Evolutionary conservation across 441 rosid species (phyloP).

Genomic region (Erodium moschatum): DNA sequence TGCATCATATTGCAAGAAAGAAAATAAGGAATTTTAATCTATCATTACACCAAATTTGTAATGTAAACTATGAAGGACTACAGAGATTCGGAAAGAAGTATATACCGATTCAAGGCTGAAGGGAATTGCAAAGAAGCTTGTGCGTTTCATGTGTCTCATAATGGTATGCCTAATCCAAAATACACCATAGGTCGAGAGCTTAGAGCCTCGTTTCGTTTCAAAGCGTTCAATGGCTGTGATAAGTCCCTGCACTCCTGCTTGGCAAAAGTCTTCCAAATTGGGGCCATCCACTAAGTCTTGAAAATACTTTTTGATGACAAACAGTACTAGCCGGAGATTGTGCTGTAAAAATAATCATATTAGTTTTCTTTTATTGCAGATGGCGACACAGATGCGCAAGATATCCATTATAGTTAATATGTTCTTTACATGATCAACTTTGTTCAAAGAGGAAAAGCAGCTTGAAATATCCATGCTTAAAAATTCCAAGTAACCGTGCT

Average conservation of each 20-base stretch:
- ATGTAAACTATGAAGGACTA: background rate
- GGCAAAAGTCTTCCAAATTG: conserved; percentile 83
- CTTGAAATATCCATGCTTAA: background rate
- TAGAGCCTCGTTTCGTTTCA: conserved; percentile 55
- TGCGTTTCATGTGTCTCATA: conserved; percentile 66
- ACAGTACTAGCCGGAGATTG: conserved; percentile 82
- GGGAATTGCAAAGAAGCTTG: conserved; percentile 71
- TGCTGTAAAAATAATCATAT: conserved; percentile 45
- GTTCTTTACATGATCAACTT: background rate
- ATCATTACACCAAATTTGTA: background rate
- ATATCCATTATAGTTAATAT: background rate
- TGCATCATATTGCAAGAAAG: no score
- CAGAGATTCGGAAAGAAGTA: conserved; percentile 10
- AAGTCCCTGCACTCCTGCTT: conserved; percentile 85
- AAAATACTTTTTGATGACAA: conserved; percentile 73
- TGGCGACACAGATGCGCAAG: background rate
- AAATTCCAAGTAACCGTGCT: no score
- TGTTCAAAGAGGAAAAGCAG: background rate
- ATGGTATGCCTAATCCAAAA: conserved; percentile 94
- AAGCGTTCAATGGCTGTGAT: conserved; percentile 81
- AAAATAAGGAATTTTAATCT: no score
- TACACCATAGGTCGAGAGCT: conserved; percentile 66
- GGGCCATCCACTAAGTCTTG: conserved; percentile 69
- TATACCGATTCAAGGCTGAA: conserved; percentile 83
- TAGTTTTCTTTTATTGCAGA: background rate